phyloP scores from a whole-genome alignment of 1,139 yeast genomes.

The Hyphopichia fennica region DNA sequence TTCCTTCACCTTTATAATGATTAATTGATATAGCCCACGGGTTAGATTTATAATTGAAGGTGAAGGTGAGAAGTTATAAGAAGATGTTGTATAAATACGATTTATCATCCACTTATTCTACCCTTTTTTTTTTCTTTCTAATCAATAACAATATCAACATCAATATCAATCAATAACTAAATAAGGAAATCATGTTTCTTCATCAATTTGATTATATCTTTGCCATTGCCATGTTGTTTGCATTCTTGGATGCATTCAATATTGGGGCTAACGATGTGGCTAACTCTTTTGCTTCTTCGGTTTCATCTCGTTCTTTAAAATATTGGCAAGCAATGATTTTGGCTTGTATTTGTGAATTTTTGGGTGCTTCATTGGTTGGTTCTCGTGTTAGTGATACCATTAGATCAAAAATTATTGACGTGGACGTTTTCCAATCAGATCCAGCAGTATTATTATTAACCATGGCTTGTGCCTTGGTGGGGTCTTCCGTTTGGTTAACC shows the following conservation, averaged over 20 bases:
- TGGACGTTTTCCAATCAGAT: slow-evolving; percentile 45
- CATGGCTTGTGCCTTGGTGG: slow-evolving; percentile 75
- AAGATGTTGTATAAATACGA: too few relatives aligned
- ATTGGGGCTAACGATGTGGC: slow-evolving; percentile 87
- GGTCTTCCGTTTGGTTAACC: slow-evolving; percentile 73
- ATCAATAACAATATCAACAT: too few relatives aligned
- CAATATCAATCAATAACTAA: too few relatives aligned
- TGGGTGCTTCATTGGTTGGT: slow-evolving; percentile 76
- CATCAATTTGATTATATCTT: slow-evolving; percentile 66
- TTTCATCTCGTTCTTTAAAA: slow-evolving; percentile 65
- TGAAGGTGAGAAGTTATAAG: too few relatives aligned
- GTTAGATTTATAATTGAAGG: too few relatives aligned
- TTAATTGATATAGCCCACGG: too few relatives aligned
- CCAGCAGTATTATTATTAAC: slow-evolving; percentile 75
- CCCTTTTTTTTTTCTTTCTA: too few relatives aligned
- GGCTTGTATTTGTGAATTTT: slow-evolving; percentile 67
- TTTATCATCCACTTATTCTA: too few relatives aligned
- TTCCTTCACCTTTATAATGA: too few relatives aligned
- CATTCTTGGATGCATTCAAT: slow-evolving; percentile 78
- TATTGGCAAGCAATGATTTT: slow-evolving; percentile 76
- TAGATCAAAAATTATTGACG: slow-evolving; percentile 59
- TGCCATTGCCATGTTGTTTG: slow-evolving; percentile 68
- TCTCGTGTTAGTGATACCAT: slow-evolving; percentile 71
- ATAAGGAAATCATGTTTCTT: slow-evolving; percentile 24
- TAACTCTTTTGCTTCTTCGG: slow-evolving; percentile 74